phyloP scores from a whole-genome alignment of 345 rosid genomes.

The Salix koriyanagi region DNA sequence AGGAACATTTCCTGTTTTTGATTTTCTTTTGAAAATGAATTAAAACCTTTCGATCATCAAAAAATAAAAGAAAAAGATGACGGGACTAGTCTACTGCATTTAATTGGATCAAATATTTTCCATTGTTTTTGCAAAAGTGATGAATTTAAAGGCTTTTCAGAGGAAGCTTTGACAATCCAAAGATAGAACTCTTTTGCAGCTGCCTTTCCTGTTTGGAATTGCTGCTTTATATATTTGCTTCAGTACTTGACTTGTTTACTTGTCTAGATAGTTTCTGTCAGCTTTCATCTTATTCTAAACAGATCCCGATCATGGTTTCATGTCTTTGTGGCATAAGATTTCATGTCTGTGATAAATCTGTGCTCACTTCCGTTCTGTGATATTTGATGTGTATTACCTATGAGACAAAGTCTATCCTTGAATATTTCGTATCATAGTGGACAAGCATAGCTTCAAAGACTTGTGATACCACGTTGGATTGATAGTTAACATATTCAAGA shows the following conservation, averaged over 20 bases:
- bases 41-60: neutral
- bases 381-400: too few species aligned
- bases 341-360: too few species aligned
- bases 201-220: neutral
- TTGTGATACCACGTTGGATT: too few species aligned
- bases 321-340: too few species aligned
- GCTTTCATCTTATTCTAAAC: neutral
- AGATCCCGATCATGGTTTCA: neutral
- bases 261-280: too few species aligned
- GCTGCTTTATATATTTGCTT: neutral
- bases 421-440: too few species aligned
- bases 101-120: neutral
- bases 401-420: too few species aligned
- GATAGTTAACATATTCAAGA: too few species aligned
- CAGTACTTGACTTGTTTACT: neutral
- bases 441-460: too few species aligned
- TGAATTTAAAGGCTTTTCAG: neutral
- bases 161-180: neutral
- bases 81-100: neutral
- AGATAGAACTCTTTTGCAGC: neutral
- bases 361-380: too few species aligned
- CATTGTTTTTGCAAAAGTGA: neutral
- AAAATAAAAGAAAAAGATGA: neutral
- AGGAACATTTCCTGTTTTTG: neutral
- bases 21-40: neutral